A percentile compares a stretch with the other conserved stretches of the same genome.
These are phyloP conservation scores for Thinopyrum elongatum DNA, from an alignment of 176 grass and related monocot species.

Conservation along the genomic window DNA sequence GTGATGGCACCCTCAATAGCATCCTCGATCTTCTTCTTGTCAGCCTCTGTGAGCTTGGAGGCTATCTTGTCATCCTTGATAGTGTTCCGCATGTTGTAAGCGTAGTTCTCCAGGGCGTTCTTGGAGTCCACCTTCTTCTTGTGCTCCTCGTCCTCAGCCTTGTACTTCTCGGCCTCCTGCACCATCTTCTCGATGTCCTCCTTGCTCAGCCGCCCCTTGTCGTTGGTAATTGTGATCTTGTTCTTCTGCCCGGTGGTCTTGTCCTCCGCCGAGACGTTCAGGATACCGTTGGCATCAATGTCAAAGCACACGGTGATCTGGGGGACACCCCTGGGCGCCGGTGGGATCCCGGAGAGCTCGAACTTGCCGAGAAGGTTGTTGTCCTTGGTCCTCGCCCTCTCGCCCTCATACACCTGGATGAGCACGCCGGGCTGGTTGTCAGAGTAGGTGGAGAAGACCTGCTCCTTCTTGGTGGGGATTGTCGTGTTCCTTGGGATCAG, in stretches of 20 bases:
- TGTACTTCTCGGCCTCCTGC: conserved; percentile 89
- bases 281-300: conserved; percentile 80
- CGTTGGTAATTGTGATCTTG: conserved; percentile 94
- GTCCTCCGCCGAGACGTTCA: conserved; percentile 86
- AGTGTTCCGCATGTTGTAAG: conserved; percentile 96
- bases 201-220: conserved; percentile 81
- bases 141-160: conserved; percentile 86
- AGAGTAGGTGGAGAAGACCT: conserved; percentile 91
- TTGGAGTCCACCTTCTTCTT: conserved; percentile 90
- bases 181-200: conserved; percentile 95
- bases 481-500: conserved; percentile 88
- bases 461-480: conserved; percentile 90
- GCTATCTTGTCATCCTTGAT: conserved; percentile 84
- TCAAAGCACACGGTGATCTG: conserved; percentile 90
- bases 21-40: conserved; percentile 92
- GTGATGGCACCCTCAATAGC: conserved; percentile 62
- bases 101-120: conserved; percentile 87
- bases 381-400: conserved; percentile 73
- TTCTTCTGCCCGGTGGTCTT: conserved; percentile 88
- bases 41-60: conserved; percentile 53
- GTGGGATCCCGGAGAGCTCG: conserved; percentile 85
- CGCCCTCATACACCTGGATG: conserved; percentile 93
- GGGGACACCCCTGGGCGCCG: conserved; percentile 69
- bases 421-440: conserved; percentile 91
- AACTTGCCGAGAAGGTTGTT: conserved; percentile 91